Conservation (phyloP, 805 yeast species). For the Wickerhamiella spandovensis region DNA sequence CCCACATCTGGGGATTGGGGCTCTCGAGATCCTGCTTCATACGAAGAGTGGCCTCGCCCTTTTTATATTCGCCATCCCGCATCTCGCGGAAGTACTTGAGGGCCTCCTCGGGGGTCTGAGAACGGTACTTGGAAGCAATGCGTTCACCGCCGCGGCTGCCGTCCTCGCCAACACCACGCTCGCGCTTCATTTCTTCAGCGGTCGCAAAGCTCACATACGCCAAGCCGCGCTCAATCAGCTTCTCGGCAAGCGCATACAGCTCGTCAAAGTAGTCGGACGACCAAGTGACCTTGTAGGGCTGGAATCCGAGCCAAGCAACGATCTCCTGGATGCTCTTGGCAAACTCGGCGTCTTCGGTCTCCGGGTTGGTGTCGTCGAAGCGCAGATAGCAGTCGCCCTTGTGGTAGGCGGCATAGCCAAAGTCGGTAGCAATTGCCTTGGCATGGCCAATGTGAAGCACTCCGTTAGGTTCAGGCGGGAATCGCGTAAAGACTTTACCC, state of each 20-base stretch:
- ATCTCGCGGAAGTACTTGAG: conserved; percentile 72
- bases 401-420: conserved; percentile 86
- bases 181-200: conserved; percentile 75
- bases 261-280: conserved; percentile 91
- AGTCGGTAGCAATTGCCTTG: conserved; percentile 93
- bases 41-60: conserved; percentile 88
- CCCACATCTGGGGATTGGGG: conserved; percentile 99
- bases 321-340: conserved; percentile 73
- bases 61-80: conserved; percentile 78
- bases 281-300: conserved; percentile 89
- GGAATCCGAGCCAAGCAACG: conserved; percentile 87
- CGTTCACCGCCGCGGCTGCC: conserved; percentile 93
- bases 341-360: conserved; percentile 90
- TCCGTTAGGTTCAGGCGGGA: conserved; percentile 99
- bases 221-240: conserved; percentile 49
- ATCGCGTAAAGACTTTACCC: conserved; percentile 82
- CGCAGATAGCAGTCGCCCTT: conserved; percentile 84
- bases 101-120: conserved; percentile 57
- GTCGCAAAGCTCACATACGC: conserved; percentile 94
- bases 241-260: conserved; percentile 80
- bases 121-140: conserved; percentile 66
- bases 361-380: conserved; percentile 97
- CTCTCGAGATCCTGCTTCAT: conserved; percentile 88
- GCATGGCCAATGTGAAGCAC: conserved; percentile 95
- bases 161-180: conserved; percentile 83